Conservation (phyloP, 495 filamentous ascomycete species). For the Penicillium goetzii region DNA sequence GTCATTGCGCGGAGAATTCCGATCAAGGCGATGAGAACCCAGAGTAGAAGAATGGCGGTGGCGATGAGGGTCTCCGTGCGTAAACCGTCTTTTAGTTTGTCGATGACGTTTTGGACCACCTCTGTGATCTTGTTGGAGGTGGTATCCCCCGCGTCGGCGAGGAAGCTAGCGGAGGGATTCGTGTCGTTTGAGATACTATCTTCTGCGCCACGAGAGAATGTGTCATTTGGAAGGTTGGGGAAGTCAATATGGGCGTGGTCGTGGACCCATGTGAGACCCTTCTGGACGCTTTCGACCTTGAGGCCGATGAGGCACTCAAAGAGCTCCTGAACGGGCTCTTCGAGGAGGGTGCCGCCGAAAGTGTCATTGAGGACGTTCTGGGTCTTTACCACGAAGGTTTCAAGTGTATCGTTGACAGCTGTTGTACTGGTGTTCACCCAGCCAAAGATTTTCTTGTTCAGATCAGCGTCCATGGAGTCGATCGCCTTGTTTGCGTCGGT, state of each 20-base stretch:
- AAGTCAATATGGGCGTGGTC: constrained; percentile 84
- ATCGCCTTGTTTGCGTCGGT: constrained; percentile 75
- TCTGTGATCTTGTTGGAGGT: constrained; percentile 80
- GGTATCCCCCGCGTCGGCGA: constrained; percentile 67
- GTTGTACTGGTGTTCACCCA: constrained; percentile 84
- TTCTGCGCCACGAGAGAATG: constrained; percentile 80
- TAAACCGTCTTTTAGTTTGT: constrained; percentile 65
- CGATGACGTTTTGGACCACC: constrained; percentile 68
- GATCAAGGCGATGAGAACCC: constrained; percentile 74
- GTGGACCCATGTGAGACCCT: constrained; percentile 85
- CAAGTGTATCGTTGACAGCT: constrained; percentile 84
- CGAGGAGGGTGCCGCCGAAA: constrained; percentile 80
- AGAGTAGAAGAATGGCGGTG: constrained; percentile 67
- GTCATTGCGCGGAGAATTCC: constrained; percentile 69
- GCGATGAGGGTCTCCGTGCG: constrained; percentile 78
- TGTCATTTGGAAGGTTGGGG: constrained; percentile 75
- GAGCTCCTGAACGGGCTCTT: constrained; percentile 71
- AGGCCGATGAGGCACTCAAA: constrained; percentile 76
- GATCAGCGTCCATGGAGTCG: constrained; percentile 62
- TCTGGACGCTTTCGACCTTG: constrained; percentile 75
- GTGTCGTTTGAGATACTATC: constrained; percentile 58
- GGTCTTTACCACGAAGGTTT: constrained; percentile 75
- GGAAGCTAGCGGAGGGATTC: constrained; percentile 65
- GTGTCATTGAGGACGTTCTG: constrained; percentile 68
- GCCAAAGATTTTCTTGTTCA: constrained; percentile 84